phyloP scores from a whole-genome alignment of 2,329 filamentous ascomycete species.

The Alternaria ethzedia region DNA sequence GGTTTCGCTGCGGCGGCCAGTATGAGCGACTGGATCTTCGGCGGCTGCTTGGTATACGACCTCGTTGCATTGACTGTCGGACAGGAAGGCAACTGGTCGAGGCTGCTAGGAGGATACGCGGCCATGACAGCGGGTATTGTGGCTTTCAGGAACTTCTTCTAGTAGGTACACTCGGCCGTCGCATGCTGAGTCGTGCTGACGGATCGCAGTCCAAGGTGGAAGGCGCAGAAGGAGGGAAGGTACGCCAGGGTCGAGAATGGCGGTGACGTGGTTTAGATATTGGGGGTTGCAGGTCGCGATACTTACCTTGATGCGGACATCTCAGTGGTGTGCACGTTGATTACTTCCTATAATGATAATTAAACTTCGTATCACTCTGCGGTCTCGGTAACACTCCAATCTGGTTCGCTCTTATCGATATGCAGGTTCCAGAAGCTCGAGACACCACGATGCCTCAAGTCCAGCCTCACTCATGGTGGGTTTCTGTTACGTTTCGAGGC shows the following conservation, averaged over 20 bases:
- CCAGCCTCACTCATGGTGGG: background rate
- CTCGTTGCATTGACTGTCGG: constrained; percentile 61
- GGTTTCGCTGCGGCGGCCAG: constrained; percentile 59
- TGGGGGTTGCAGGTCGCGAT: background rate
- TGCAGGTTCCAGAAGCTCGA: background rate
- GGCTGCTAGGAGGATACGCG: constrained; percentile 59
- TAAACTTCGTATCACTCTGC: background rate
- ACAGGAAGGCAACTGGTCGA: constrained; percentile 60
- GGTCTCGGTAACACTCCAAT: background rate
- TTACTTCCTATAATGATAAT: background rate
- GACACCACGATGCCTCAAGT: constrained; percentile 1
- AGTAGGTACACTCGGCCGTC: constrained; percentile 47
- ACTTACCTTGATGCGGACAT: background rate
- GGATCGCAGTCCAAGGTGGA: constrained; percentile 31
- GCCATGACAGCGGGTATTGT: constrained; percentile 61
- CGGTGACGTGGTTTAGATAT: constrained; percentile 1
- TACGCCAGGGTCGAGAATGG: constrained; percentile 26
- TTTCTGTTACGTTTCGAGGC: constrained; percentile 36
- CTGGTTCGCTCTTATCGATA: background rate
- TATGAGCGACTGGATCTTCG: constrained; percentile 66
- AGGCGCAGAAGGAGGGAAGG: constrained; percentile 22
- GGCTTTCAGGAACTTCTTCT: constrained; percentile 58
- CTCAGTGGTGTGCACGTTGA: background rate
- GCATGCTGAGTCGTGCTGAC: constrained; percentile 23
- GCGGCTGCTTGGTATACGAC: constrained; percentile 65